Conservation (phyloP, 352 stramenopile genomes). For the Phytophthora boehmeriae region DNA sequence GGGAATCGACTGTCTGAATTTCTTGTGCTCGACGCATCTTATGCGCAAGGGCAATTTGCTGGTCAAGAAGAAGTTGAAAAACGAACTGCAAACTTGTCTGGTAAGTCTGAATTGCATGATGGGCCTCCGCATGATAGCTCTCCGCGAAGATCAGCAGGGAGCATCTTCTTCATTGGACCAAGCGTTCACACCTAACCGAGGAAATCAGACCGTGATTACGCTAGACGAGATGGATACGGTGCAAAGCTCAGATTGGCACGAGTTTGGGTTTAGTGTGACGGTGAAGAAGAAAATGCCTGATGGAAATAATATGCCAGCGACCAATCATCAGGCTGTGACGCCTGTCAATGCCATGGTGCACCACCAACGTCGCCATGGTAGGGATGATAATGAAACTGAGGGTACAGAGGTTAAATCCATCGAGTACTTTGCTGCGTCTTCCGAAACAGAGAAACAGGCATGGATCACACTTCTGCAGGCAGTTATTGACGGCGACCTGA, state of each 20-base stretch:
- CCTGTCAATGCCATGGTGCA: constrained; percentile 38
- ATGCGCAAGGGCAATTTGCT: constrained; percentile 70
- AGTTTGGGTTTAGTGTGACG: constrained; percentile 72
- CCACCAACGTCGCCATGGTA: constrained; percentile 38
- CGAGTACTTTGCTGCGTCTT: constrained; percentile 78
- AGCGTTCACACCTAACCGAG: constrained; percentile 61
- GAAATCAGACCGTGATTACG: constrained; percentile 71
- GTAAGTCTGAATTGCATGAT: constrained; percentile 90
- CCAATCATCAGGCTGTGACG: constrained; percentile 18
- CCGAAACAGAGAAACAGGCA: constrained; percentile 62
- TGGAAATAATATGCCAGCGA: constrained; percentile 17
- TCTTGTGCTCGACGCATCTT: constrained; percentile 85
- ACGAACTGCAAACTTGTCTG: constrained; percentile 71
- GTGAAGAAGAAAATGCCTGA: constrained; percentile 62
- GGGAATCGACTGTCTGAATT: constrained; percentile 87
- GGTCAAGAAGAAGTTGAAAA: constrained; percentile 81
- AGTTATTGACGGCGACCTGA: constrained; percentile 82
- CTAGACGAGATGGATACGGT: constrained; percentile 85
- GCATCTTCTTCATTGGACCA: constrained; percentile 40
- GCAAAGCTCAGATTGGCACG: constrained; percentile 72
- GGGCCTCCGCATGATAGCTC: constrained; percentile 73
- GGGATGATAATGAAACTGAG: constrained; percentile 28
- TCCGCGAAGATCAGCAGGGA: constrained; percentile 45
- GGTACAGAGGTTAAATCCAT: constrained; percentile 51
- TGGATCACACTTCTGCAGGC: constrained; percentile 77